These are phyloP conservation scores for Boletales sp. DNA, from an alignment of 768 basidiomycete species.

Conservation along the genomic window DNA sequence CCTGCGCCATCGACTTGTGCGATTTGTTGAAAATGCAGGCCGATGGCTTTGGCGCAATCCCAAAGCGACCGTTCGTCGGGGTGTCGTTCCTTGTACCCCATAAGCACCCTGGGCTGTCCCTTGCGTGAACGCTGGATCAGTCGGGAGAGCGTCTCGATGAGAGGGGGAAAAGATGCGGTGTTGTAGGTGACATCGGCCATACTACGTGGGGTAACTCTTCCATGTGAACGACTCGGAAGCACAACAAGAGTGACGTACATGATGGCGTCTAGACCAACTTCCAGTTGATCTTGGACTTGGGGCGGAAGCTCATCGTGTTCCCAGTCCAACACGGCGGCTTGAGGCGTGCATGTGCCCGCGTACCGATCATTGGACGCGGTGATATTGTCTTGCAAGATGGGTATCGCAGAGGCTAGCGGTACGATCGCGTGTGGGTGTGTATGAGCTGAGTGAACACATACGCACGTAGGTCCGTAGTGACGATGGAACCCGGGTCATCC, in stretches of 20 bases:
- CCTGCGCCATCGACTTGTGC: constrained; percentile 57
- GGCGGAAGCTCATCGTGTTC: constrained; percentile 55
- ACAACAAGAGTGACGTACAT: constrained; percentile 46
- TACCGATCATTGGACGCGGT: constrained; percentile 34
- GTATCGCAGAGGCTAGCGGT: constrained; percentile 69
- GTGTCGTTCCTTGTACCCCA: constrained; percentile 90
- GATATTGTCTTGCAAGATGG: constrained; percentile 74
- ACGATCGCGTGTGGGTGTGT: neutral
- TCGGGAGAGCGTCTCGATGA: constrained; percentile 61
- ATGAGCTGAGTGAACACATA: neutral
- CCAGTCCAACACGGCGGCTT: constrained; percentile 66
- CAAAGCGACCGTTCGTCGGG: constrained; percentile 71
- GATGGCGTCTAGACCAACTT: constrained; percentile 54
- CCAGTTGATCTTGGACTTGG: constrained; percentile 37
- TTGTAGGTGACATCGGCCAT: constrained; percentile 96
- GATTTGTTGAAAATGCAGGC: constrained; percentile 54
- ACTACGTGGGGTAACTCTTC: constrained; percentile 34
- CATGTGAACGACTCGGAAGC: neutral
- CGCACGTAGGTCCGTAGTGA: too few species aligned
- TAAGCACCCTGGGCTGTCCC: constrained; percentile 46
- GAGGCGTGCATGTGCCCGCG: constrained; percentile 28
- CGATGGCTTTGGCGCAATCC: constrained; percentile 51
- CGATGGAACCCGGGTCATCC: constrained; percentile 33
- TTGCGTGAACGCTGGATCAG: constrained; percentile 34
- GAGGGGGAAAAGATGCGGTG: constrained; percentile 75